phyloP scores from a whole-genome alignment of 495 filamentous ascomycete genomes.

The Sabuloglossum arenarium region DNA sequence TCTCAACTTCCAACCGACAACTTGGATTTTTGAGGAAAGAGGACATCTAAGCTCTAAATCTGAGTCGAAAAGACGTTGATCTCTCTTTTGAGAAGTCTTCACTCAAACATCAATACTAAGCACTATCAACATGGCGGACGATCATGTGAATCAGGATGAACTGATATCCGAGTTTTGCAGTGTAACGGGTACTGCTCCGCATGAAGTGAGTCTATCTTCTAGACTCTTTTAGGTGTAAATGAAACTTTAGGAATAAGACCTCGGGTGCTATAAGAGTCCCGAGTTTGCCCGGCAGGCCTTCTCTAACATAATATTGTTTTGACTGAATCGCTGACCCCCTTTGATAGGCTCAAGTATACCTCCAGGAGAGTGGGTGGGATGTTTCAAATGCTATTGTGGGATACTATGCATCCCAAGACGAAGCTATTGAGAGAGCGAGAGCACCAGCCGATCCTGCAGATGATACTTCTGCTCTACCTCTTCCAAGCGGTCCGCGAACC shows the following conservation, averaged over 20 bases:
- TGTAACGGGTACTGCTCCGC: slow-evolving; percentile 42
- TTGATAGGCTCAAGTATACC: slow-evolving; percentile 46
- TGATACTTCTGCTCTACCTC: slow-evolving; percentile 2
- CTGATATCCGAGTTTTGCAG: slow-evolving; percentile 52
- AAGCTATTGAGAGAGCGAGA: slow-evolving; percentile 20
- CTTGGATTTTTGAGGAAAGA: too few relatives aligned
- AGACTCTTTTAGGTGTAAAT: background rate
- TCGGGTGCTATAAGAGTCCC: background rate
- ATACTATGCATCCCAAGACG: slow-evolving; percentile 51
- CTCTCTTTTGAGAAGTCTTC: background rate
- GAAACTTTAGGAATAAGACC: background rate
- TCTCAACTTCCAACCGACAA: background rate
- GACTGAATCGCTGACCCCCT: slow-evolving; percentile 2
- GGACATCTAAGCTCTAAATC: too few relatives aligned
- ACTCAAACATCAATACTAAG: slow-evolving; percentile 1
- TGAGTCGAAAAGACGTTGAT: too few relatives aligned
- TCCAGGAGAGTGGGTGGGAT: slow-evolving; percentile 47
- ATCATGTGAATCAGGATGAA: slow-evolving; percentile 37
- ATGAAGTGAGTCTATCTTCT: slow-evolving; percentile 31
- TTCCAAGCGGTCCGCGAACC: slow-evolving; percentile 15
- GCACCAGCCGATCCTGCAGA: background rate
- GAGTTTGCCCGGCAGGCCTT: too few relatives aligned
- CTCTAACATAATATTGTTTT: too few relatives aligned
- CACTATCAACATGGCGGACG: slow-evolving; percentile 27
- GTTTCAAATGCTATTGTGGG: slow-evolving; percentile 42